phyloP scores from a whole-genome alignment of 495 filamentous ascomycete genomes.

The Penicillium fimorum region DNA sequence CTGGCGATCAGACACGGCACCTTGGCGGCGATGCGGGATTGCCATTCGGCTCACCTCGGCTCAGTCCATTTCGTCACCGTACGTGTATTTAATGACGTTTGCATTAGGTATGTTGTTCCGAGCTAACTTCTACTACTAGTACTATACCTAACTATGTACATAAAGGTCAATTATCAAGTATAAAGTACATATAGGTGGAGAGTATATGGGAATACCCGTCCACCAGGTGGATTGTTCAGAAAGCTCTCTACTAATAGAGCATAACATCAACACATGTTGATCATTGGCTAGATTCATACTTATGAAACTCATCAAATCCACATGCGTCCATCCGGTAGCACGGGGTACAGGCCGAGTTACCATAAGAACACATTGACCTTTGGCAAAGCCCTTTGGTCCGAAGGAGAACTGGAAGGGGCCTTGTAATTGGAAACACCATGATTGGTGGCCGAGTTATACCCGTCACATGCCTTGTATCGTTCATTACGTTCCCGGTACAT shows the following conservation, averaged over 20 bases:
- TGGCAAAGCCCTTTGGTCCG: conserved; percentile 24
- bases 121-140: background rate
- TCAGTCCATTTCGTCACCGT: conserved; percentile 37
- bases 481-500: conserved; percentile 12
- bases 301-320: conserved; percentile 7
- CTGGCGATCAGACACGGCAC: conserved; percentile 31
- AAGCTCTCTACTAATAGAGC: background rate
- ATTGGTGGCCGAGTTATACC: conserved; percentile 24
- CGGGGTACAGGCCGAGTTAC: conserved; percentile 14
- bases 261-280: background rate
- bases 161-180: background rate
- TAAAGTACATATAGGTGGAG: background rate
- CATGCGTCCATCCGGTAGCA: conserved; percentile 10
- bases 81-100: conserved; percentile 47
- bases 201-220: background rate
- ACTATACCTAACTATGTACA: too few relatives aligned
- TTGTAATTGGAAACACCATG: conserved; percentile 27
- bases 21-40: conserved; percentile 47
- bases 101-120: conserved; percentile 28
- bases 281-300: background rate
- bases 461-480: conserved; percentile 34
- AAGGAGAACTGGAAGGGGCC: conserved; percentile 7
- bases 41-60: conserved; percentile 60
- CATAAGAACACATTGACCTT: conserved; percentile 6
- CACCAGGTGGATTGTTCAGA: background rate